Evolutionary conservation across 1,284 basidiomycete genomes (phyloP), one percentile per base, ranked within the genome.

Genomic region (Xanthoconium separans): DNA sequence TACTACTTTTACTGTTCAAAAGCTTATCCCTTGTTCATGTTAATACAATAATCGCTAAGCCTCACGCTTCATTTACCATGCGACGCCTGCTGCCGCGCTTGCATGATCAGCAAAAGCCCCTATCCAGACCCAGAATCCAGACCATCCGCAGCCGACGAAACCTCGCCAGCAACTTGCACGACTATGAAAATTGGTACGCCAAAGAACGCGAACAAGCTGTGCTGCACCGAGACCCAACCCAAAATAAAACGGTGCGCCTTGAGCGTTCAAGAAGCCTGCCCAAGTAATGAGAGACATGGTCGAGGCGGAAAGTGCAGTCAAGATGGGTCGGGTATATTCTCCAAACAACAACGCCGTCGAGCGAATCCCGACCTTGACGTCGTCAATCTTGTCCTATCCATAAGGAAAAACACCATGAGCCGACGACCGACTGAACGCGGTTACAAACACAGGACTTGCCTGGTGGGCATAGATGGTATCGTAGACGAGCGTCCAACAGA

Each of bases 381-480:
- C 97, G 75, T 99, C 97, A 8, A 65, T 72, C 76, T 98, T 99
- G 74, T 99, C 97, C 89, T 97, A 65, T 40, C 24, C 48, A 44
- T 4, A 36, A 11, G 16, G 16, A 8, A 16, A 44, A 15, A 20
- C 36, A 39, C 15, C 15, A 16, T 42, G 30, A 49, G 44, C 40
- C n/a, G 22, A 40, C 5, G 46, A 8, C 29, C 34, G 13, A 11
- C 12, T 6, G 27, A 36, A 15, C 20, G 31, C 13, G 11, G 13
- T 33, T 29, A 11, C 22, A 22, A 22, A 22, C 22, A 22, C 22
- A n/a, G 31, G 18, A 42, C 75, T 36, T 56, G 91, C 92, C 77
- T 98, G 96, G 71, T 99, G 97, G 3, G 97, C 97, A 66, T 99
- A 99, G 61, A 99, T 96, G 47, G 89, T 97, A 66, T 99, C 97